Evolutionary conservation across 345 rosid genomes (phyloP).

Genomic region (Gossypium turneri): DNA sequence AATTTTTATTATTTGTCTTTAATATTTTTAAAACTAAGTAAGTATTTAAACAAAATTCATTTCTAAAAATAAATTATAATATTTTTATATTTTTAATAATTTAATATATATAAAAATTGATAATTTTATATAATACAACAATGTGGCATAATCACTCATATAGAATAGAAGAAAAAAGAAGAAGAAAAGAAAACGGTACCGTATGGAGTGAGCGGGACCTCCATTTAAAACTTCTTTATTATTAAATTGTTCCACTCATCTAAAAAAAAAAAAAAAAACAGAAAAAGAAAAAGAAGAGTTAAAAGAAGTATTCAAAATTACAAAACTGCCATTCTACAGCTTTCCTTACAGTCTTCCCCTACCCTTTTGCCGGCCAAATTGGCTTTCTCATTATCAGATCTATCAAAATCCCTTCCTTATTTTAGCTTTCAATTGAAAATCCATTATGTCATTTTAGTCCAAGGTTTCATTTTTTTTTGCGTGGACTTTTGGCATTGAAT

Average conservation of each 20-base stretch:
- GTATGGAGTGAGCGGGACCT: not conserved
- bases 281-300: not conserved
- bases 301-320: not conserved
- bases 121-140: no score
- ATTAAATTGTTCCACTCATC: not conserved
- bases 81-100: no score
- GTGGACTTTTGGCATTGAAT: not conserved
- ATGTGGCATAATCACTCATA: no score
- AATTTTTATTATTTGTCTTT: no score
- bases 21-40: no score
- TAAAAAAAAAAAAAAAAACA: not conserved
- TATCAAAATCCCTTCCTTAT: not conserved
- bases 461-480: not conserved
- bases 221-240: not conserved
- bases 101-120: no score
- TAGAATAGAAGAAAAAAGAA: not conserved
- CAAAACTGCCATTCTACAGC: slow-evolving; percentile 9
- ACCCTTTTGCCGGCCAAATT: slow-evolving; percentile 8
- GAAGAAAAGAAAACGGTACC: not conserved
- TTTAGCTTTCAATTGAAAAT: not conserved
- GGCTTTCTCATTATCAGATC: slow-evolving; percentile 16
- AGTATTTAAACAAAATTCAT: no score
- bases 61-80: no score
- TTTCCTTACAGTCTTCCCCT: not conserved
- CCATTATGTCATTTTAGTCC: slow-evolving; percentile 4